phyloP scores from a whole-genome alignment of 495 filamentous ascomycete species.

The Tuber microsphaerosporum region DNA sequence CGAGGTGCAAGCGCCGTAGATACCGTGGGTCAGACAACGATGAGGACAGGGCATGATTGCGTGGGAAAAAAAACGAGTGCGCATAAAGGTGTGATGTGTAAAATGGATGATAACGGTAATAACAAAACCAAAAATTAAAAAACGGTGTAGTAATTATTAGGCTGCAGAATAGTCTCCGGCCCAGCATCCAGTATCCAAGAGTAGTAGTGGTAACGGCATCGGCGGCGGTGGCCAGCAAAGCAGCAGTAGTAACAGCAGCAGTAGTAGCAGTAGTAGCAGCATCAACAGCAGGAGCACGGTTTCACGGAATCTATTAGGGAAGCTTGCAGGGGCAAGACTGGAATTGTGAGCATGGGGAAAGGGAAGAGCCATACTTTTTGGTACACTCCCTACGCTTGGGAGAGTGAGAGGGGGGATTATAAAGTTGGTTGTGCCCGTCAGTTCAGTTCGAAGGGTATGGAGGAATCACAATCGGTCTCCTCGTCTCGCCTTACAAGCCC shows the following conservation, averaged over 20 bases:
- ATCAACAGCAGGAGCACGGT: neutral
- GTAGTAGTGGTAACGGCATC: neutral
- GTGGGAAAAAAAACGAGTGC: neutral
- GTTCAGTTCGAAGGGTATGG: neutral
- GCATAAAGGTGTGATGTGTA: neutral
- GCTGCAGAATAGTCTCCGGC: neutral
- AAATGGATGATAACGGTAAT: neutral
- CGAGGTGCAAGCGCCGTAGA: neutral
- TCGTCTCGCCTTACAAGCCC: neutral
- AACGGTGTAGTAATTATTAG: neutral
- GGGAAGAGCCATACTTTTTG: slow-evolving; percentile 1
- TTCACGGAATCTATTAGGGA: slow-evolving; percentile 1
- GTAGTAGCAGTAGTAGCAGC: neutral
- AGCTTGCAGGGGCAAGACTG: slow-evolving; percentile 1
- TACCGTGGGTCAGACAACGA: neutral
- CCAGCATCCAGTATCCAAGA: neutral
- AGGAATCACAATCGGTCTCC: slow-evolving; percentile 4
- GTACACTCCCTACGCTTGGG: slow-evolving; percentile 4
- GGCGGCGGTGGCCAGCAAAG: neutral
- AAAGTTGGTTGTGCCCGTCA: slow-evolving; percentile 1
- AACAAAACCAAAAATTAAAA: neutral
- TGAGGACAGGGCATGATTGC: neutral
- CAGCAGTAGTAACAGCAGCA: neutral
- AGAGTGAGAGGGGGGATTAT: slow-evolving; percentile 1
- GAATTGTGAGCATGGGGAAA: neutral